Base-by-base conservation (phyloP, 2,329 filamentous ascomycete genomes). In the Ophiosphaerella herpotricha region DNA sequence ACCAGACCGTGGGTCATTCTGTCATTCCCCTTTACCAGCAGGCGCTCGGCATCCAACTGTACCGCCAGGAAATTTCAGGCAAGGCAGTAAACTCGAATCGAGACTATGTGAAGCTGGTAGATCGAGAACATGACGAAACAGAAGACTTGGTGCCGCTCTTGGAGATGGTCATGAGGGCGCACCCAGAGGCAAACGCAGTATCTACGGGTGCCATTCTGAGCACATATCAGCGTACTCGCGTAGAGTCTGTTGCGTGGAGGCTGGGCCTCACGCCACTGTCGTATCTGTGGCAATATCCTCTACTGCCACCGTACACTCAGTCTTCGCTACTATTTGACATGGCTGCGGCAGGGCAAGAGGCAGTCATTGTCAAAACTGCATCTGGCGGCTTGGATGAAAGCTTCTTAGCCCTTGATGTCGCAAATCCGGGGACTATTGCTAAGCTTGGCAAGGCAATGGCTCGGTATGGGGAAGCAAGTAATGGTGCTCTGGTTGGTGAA, bases 181-280 rank as follows among this genome's bases (percentile, higher is more conserved):
- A 96, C 68, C 93, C 93, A 0, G 82, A 88, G 49, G 88, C 89
- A 43, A 92, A 95, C 69, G 94, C 93, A 29, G 78, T 99, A 42
- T 92, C 87, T 60, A 91, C 92, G 0, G 94, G 94, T 46, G 94
- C 94, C 16, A 96, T 99, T 54, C 77, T 97, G 33, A 96, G 91
- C 8, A 96, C 91, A 3, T 99, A 99, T 74, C 94, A 99, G 75
- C 87, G 94, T 48, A 97, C 93, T 1, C 82, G 94, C n/a, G 88
- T 99, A 42, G 94, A 99, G 76, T 93, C 90, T 50, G 87, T 97
- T 9, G 92, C 92, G 9, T 69, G 86, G n/a, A 82, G 94, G 13
- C 80, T 97, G n/a, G 89, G 88, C 2, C 82, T 99, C 11, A 82
- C 82, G 1, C 90, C 94, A 12, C 79, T 99, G 24, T 88, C 91